These are phyloP conservation scores for Plasmodium gonderi DNA, from an alignment of 169 alveolate species.

Conservation along the genomic window DNA sequence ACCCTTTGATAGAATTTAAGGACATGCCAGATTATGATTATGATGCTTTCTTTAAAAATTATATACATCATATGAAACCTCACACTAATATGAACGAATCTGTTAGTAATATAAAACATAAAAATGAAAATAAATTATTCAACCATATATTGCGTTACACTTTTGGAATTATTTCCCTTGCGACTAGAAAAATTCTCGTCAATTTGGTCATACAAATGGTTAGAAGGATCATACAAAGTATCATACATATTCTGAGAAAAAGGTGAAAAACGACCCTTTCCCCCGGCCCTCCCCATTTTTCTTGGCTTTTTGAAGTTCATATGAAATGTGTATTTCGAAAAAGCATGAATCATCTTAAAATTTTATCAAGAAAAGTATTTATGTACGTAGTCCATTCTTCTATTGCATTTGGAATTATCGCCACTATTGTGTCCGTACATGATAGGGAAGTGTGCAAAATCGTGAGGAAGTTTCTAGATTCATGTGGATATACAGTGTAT, in stretches of 20 bases:
- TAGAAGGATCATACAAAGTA: conserved; percentile 21
- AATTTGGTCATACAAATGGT: conserved; percentile 9
- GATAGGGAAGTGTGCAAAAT: too few relatives aligned
- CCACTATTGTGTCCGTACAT: too few relatives aligned
- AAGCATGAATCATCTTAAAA: too few relatives aligned
- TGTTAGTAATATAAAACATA: not conserved
- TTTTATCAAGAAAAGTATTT: too few relatives aligned
- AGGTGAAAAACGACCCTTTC: too few relatives aligned
- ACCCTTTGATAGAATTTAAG: conserved; percentile 35
- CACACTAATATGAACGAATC: not conserved
- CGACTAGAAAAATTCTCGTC: conserved; percentile 42
- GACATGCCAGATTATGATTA: conserved; percentile 18
- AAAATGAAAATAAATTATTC: conserved; percentile 1
- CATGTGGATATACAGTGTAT: too few relatives aligned
- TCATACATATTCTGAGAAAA: conserved; percentile 13
- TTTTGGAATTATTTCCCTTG: conserved; percentile 32
- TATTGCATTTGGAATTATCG: too few relatives aligned
- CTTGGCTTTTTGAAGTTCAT: too few relatives aligned
- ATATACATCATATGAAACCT: not conserved
- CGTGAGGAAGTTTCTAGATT: too few relatives aligned
- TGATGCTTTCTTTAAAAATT: conserved; percentile 9
- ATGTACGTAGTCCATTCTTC: too few relatives aligned
- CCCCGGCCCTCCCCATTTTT: too few relatives aligned
- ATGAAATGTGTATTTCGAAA: too few relatives aligned
- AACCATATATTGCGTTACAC: conserved; percentile 8